phyloP scores from a whole-genome alignment of 768 basidiomycete species.

The Hericium rajendrae region DNA sequence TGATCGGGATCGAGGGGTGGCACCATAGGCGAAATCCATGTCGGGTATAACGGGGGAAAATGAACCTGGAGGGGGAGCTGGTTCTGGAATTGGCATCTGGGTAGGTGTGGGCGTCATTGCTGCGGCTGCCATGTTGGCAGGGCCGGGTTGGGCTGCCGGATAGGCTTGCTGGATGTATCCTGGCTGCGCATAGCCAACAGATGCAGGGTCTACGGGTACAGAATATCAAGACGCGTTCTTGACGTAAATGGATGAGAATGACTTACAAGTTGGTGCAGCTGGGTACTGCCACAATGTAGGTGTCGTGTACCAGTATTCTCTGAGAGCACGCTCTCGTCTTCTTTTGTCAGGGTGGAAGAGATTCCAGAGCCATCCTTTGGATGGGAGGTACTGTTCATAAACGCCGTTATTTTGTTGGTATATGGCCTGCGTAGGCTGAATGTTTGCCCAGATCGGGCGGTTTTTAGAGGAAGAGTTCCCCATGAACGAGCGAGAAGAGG shows the following conservation, averaged over 20 bases:
- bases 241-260: not conserved
- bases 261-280: not conserved
- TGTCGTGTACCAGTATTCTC: not conserved
- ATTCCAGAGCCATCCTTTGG: not conserved
- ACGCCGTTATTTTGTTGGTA: not conserved
- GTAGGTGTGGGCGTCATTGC: not conserved
- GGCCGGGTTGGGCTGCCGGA: not conserved
- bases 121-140: not conserved
- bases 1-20: not conserved
- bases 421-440: not conserved
- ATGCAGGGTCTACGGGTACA: too few relatives aligned
- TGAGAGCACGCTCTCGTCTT: not conserved
- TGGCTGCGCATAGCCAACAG: too few relatives aligned
- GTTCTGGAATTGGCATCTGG: not conserved
- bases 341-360: not conserved
- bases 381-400: not conserved
- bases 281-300: not conserved
- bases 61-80: not conserved
- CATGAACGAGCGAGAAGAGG: not conserved
- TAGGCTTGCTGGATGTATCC: too few relatives aligned
- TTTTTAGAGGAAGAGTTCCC: not conserved
- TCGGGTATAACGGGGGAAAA: not conserved
- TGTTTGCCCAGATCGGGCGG: not conserved
- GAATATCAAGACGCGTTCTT: too few relatives aligned
- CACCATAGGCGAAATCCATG: not conserved